phyloP scores from a whole-genome alignment of 2,329 filamentous ascomycete genomes.

The Pyricularia grisea region DNA sequence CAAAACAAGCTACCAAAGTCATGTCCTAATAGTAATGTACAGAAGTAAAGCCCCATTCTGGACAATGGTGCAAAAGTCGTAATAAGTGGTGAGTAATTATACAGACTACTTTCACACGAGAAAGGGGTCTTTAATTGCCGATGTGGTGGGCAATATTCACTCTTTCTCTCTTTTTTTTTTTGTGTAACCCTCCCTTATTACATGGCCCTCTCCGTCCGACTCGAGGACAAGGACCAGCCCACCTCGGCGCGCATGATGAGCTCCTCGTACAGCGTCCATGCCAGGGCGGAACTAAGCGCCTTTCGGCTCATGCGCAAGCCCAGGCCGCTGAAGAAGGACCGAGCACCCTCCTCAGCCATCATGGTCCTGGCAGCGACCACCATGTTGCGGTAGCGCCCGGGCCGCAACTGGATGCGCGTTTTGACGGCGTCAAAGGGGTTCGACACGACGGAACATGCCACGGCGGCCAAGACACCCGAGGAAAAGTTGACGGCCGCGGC shows the following conservation, averaged over 20 bases:
- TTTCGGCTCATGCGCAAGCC: slow-evolving; percentile 83
- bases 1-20: not conserved
- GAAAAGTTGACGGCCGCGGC: slow-evolving; percentile 73
- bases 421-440: slow-evolving; percentile 98
- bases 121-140: not conserved
- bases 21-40: not conserved
- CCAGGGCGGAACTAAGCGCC: slow-evolving; percentile 84
- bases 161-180: not conserved
- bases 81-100: not conserved
- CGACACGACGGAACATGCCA: slow-evolving; percentile 75
- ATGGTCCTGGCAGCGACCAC: slow-evolving; percentile 67
- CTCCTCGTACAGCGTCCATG: slow-evolving; percentile 97
- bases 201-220: slow-evolving; percentile 11
- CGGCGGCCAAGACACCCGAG: slow-evolving; percentile 72
- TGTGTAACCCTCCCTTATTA: not conserved
- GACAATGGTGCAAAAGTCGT: not conserved
- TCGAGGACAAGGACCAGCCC: slow-evolving; percentile 16
- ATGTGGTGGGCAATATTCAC: not conserved
- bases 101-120: not conserved
- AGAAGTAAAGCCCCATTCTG: not conserved
- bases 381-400: slow-evolving; percentile 73
- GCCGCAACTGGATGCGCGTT: slow-evolving; percentile 87
- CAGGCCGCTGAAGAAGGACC: slow-evolving; percentile 77
- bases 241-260: slow-evolving; percentile 61
- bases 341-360: slow-evolving; percentile 69